These are phyloP conservation scores for Aspergillus novoparasiticus DNA, from an alignment of 2,329 filamentous ascomycete species.

Conservation along the genomic window DNA sequence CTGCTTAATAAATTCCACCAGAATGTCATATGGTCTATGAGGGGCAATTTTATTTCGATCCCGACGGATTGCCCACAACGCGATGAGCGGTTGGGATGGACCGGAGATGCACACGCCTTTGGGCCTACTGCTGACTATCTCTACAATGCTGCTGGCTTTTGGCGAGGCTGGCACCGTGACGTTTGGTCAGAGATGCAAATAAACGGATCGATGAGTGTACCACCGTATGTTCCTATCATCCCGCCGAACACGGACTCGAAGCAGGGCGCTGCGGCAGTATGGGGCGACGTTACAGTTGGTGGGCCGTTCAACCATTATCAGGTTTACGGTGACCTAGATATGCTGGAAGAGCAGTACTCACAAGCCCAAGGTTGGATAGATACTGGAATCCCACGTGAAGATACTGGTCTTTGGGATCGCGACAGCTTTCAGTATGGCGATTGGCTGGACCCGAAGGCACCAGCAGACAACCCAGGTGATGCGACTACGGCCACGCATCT, in stretches of 20 bases:
- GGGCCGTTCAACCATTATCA: conserved; percentile 37
- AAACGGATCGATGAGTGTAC: conserved; percentile 22
- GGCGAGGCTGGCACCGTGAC: conserved; percentile 54
- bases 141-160: conserved; percentile 56
- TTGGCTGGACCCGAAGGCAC: conserved; percentile 43
- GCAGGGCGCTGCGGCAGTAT: conserved; percentile 29
- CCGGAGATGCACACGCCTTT: conserved; percentile 55
- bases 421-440: conserved; percentile 35
- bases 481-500: conserved; percentile 32
- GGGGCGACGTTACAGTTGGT: conserved; percentile 40
- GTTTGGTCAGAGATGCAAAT: conserved; percentile 34
- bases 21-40: conserved; percentile 61
- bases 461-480: conserved; percentile 31
- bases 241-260: conserved; percentile 22
- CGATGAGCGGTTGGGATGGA: conserved; percentile 59
- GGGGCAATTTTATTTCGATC: conserved; percentile 59
- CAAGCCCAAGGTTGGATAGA: conserved; percentile 15
- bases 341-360: conserved; percentile 26
- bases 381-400: conserved; percentile 12
- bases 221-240: conserved; percentile 29
- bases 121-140: conserved; percentile 47
- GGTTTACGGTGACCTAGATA: conserved; percentile 32
- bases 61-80: conserved; percentile 62
- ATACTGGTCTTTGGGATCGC: conserved; percentile 13
- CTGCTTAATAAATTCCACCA: conserved; percentile 54